Evolutionary conservation across 2,329 filamentous ascomycete genomes (phyloP).

Genomic region (Ascochyta lentis): DNA sequence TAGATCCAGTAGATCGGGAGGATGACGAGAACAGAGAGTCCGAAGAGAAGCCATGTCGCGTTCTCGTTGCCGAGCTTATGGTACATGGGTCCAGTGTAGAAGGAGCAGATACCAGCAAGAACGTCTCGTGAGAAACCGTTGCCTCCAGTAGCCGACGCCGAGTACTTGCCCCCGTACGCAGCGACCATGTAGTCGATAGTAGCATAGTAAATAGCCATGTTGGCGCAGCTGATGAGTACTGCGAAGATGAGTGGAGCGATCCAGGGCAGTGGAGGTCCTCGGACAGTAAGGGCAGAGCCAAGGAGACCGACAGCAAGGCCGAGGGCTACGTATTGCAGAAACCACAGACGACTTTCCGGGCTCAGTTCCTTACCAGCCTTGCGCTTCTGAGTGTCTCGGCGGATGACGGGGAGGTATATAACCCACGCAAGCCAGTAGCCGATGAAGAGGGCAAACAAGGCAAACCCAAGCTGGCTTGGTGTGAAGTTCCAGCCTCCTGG

Average conservation of each 20-base stretch:
- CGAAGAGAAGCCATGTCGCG: constrained; percentile 54
- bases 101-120: constrained; percentile 72
- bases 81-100: constrained; percentile 54
- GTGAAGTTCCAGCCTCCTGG: constrained; percentile 66
- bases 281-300: constrained; percentile 65
- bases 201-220: constrained; percentile 74
- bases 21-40: constrained; percentile 56
- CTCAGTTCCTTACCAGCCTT: constrained; percentile 56
- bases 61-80: constrained; percentile 35
- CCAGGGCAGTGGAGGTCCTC: constrained; percentile 68
- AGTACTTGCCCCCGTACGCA: constrained; percentile 71
- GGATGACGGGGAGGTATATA: constrained; percentile 61
- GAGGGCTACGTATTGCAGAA: constrained; percentile 66
- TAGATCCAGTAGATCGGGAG: constrained; percentile 64
- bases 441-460: constrained; percentile 65
- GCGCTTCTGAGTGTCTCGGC: constrained; percentile 54
- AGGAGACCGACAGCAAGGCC: constrained; percentile 71
- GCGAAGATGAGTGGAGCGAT: constrained; percentile 62
- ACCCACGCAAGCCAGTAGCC: constrained; percentile 70
- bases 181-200: constrained; percentile 82
- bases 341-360: constrained; percentile 71
- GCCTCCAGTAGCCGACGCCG: constrained; percentile 76
- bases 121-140: constrained; percentile 79
- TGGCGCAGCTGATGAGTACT: constrained; percentile 69
- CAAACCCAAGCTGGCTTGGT: constrained; percentile 62